Conservation (phyloP, 306 rosid genomes). For the Vigna trinervia region DNA sequence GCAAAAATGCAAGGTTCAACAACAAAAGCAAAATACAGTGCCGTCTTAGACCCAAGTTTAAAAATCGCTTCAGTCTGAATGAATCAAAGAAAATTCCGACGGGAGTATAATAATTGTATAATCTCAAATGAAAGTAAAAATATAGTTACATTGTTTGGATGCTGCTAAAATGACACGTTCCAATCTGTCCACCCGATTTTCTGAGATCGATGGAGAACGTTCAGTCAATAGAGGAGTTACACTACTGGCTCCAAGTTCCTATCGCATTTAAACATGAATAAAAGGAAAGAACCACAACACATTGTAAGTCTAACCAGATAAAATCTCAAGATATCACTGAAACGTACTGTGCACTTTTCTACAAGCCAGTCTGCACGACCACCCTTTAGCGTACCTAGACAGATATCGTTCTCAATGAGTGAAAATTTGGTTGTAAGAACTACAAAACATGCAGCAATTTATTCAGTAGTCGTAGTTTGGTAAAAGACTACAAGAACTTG, state of each 20-base stretch:
- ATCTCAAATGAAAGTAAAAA: conserved; percentile 28
- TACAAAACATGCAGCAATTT: conserved; percentile 28
- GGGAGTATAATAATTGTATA: conserved; percentile 21
- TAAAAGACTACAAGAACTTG: conserved; percentile 44
- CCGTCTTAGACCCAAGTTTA: not conserved
- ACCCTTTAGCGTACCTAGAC: conserved; percentile 86
- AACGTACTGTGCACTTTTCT: conserved; percentile 91
- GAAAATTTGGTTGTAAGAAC: conserved; percentile 25
- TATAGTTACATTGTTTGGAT: conserved; percentile 77
- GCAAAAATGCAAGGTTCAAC: conserved; percentile 22
- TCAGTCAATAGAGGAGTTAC: conserved; percentile 90
- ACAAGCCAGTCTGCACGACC: conserved; percentile 97
- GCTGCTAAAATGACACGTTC: conserved; percentile 91
- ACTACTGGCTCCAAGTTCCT: conserved; percentile 95
- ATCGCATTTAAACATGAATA: conserved; percentile 43
- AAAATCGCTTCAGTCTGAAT: conserved; percentile 11
- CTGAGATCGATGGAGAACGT: conserved; percentile 80
- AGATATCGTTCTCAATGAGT: conserved; percentile 34
- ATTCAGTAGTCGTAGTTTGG: conserved; percentile 8
- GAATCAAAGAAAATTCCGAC: conserved; percentile 29
- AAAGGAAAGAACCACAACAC: conserved; percentile 23
- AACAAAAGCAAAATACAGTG: conserved; percentile 23
- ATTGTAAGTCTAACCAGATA: conserved; percentile 35
- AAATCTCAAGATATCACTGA: conserved; percentile 28
- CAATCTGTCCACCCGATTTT: conserved; percentile 76